These are phyloP conservation scores for Wickerhamomyces sp. DNA, from an alignment of 1,139 yeast species.

Conservation along the genomic window DNA sequence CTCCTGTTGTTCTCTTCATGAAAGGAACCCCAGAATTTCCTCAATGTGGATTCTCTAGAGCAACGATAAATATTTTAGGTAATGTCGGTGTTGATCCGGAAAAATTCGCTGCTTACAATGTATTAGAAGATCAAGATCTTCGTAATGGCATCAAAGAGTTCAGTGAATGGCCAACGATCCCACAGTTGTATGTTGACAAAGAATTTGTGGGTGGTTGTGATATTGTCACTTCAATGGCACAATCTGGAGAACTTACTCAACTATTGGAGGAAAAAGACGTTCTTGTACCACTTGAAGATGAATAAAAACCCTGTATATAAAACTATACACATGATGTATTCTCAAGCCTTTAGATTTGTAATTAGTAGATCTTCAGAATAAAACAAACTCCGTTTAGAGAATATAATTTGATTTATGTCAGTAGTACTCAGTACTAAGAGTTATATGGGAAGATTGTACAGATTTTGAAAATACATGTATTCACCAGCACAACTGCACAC, in stretches of 20 bases:
- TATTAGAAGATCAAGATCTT: conserved; percentile 88
- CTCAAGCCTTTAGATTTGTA: conserved; percentile 27
- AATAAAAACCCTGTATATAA: conserved; percentile 5
- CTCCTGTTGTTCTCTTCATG: conserved; percentile 94
- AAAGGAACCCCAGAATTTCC: conserved; percentile 98
- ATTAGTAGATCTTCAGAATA: conserved; percentile 10
- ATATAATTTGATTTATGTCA: neutral
- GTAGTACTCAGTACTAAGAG: neutral
- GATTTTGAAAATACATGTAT: neutral
- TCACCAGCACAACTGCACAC: neutral
- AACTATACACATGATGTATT: conserved; percentile 13
- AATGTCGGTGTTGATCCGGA: conserved; percentile 96
- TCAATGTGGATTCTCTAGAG: conserved; percentile 95
- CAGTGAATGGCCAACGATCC: conserved; percentile 93
- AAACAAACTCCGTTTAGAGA: conserved; percentile 27
- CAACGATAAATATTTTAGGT: conserved; percentile 88
- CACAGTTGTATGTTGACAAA: conserved; percentile 51
- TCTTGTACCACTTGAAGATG: conserved; percentile 60
- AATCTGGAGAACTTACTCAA: conserved; percentile 85
- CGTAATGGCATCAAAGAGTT: conserved; percentile 93
- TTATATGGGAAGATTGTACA: too few relatives aligned
- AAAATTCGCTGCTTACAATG: conserved; percentile 96
- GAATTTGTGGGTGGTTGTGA: conserved; percentile 99
- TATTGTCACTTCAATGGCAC: conserved; percentile 88
- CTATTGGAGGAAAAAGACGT: conserved; percentile 76